Conservation (phyloP, 306 rosid species). For the Prinsepia uniflora region DNA sequence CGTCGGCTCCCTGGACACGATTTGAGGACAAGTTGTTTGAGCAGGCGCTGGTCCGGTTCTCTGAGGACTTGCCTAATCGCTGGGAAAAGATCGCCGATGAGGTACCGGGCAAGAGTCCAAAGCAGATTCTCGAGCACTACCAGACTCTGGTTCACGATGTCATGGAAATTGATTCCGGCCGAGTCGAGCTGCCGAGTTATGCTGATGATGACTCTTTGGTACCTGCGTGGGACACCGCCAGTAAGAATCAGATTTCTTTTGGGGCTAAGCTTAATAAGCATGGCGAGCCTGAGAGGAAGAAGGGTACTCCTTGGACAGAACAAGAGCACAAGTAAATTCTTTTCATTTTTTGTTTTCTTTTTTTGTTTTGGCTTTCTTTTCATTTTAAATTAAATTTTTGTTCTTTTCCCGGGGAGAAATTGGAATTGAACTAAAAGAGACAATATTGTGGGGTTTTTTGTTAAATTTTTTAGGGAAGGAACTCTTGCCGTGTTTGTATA, state of each 20-base stretch:
- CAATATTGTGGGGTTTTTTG: neutral
- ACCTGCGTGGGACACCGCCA: constrained; percentile 47
- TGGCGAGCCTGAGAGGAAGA: constrained; percentile 68
- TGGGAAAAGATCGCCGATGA: constrained; percentile 63
- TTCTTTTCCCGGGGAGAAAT: neutral
- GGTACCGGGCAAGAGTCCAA: constrained; percentile 56
- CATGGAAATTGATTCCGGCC: constrained; percentile 67
- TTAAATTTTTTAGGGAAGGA: neutral
- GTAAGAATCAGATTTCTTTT: constrained; percentile 74
- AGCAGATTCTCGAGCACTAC: constrained; percentile 56
- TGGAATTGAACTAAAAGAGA: neutral
- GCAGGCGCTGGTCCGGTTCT: constrained; percentile 53
- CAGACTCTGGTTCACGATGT: constrained; percentile 65
- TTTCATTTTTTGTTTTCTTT: neutral
- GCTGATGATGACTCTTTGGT: constrained; percentile 40
- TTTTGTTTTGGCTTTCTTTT: neutral
- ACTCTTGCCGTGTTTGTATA: neutral
- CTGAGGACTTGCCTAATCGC: constrained; percentile 56
- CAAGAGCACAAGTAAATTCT: constrained; percentile 67
- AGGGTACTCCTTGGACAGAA: constrained; percentile 86
- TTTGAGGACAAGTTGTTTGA: constrained; percentile 72
- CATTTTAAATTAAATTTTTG: neutral
- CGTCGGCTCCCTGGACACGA: constrained; percentile 60
- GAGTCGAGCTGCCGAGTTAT: constrained; percentile 61
- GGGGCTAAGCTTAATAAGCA: constrained; percentile 35